Percentiles rank a stretch among this genome's conserved stretches.
Conservation (phyloP, 257 asterid species). For the Rehmannia glutinosa region DNA sequence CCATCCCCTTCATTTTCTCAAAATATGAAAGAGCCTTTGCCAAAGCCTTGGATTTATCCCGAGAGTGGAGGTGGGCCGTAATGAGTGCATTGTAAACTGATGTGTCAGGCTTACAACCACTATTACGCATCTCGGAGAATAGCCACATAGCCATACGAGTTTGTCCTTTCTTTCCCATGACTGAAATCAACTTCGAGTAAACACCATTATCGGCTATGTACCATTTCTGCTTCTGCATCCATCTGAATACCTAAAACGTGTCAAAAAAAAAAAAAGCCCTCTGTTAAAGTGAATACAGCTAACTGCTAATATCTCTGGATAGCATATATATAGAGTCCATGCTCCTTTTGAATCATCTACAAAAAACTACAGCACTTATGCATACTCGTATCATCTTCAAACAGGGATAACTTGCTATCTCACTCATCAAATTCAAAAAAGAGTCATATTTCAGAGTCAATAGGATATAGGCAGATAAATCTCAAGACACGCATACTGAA, state of each 20-base stretch:
- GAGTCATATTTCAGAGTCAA: no score
- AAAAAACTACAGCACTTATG: no score
- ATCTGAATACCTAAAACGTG: constrained; percentile 72
- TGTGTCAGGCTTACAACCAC: constrained; percentile 91
- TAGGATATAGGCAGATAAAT: no score
- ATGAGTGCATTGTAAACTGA: constrained; percentile 90
- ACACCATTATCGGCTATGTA: constrained; percentile 93
- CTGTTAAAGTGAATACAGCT: background rate
- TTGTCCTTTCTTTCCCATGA: constrained; percentile 96
- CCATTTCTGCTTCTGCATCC: constrained; percentile 99
- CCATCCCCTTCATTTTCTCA: constrained; percentile 86
- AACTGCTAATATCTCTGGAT: background rate
- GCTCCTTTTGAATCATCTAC: background rate
- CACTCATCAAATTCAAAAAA: background rate
- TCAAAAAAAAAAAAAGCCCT: constrained; percentile 2
- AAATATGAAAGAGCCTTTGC: constrained; percentile 74
- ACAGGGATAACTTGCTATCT: no score
- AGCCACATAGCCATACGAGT: constrained; percentile 98
- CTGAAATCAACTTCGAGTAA: constrained; percentile 86
- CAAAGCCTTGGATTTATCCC: constrained; percentile 78
- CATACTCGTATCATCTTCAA: no score
- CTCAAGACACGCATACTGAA: no score
- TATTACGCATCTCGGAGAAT: constrained; percentile 95
- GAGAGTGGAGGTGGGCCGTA: constrained; percentile 87
- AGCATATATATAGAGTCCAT: background rate